Evolutionary conservation across 192 early-diverging fungal genomes (phyloP).

Genomic region (Dimargaris cristalligena): DNA sequence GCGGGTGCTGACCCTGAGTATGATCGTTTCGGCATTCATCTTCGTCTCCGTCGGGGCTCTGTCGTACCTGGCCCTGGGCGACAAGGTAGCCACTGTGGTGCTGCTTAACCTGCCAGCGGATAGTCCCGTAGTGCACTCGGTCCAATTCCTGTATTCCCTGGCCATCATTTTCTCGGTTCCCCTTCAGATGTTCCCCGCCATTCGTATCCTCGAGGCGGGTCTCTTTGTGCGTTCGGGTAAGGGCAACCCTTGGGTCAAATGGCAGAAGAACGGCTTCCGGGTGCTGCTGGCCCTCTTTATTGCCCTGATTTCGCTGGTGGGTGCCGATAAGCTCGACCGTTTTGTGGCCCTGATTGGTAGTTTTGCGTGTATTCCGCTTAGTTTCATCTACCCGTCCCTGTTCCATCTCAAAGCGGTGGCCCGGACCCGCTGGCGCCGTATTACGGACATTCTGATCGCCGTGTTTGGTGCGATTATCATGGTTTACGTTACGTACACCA

Average conservation of each 20-base stretch:
- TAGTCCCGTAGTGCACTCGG: slow-evolving; percentile 37
- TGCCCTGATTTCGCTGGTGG: slow-evolving; percentile 55
- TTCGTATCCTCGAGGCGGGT: slow-evolving; percentile 79
- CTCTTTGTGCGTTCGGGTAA: slow-evolving; percentile 77
- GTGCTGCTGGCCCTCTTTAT: slow-evolving; percentile 44
- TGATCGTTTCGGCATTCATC: slow-evolving; percentile 60
- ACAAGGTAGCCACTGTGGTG: slow-evolving; percentile 68
- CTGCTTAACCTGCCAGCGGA: slow-evolving; percentile 70
- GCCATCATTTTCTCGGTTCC: slow-evolving; percentile 91
- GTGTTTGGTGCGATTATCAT: slow-evolving; percentile 52
- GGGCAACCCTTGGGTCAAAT: slow-evolving; percentile 56
- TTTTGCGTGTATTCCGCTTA: slow-evolving; percentile 50
- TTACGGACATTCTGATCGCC: slow-evolving; percentile 41
- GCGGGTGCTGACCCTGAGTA: slow-evolving; percentile 56
- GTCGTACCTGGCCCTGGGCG: slow-evolving; percentile 76
- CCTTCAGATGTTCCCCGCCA: slow-evolving; percentile 80
- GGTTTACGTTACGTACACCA: slow-evolving; percentile 67
- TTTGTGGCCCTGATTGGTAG: slow-evolving; percentile 71
- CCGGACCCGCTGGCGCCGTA: slow-evolving; percentile 22
- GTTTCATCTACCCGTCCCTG: slow-evolving; percentile 74
- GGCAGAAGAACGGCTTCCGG: slow-evolving; percentile 74
- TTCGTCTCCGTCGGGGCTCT: slow-evolving; percentile 68
- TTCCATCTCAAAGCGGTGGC: slow-evolving; percentile 63
- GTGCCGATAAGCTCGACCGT: slow-evolving; percentile 59
- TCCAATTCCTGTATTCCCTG: slow-evolving; percentile 77